Conservation (phyloP, 495 filamentous ascomycete genomes). For the Penicillium angulare region DNA sequence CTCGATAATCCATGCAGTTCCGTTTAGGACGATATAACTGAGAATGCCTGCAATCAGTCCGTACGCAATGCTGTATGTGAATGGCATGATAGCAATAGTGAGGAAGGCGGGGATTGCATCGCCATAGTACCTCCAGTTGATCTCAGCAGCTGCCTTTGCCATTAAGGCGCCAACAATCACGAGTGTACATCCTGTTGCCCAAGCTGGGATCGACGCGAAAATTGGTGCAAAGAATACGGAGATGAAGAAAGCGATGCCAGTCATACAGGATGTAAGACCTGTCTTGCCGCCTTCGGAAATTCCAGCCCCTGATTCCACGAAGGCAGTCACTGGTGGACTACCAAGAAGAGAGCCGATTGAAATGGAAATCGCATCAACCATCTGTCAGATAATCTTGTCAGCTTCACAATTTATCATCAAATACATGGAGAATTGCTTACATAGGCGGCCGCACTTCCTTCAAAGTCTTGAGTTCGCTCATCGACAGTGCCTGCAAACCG, state of each 20-base stretch:
- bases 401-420: too few species aligned
- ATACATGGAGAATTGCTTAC: slow-evolving; percentile 17
- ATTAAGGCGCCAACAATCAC: slow-evolving; percentile 81
- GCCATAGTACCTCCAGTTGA: slow-evolving; percentile 80
- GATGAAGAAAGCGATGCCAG: slow-evolving; percentile 80
- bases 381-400: slow-evolving; percentile 25
- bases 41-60: slow-evolving; percentile 77
- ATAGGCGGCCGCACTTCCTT: slow-evolving; percentile 74
- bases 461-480: slow-evolving; percentile 71
- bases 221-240: slow-evolving; percentile 84
- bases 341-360: slow-evolving; percentile 76
- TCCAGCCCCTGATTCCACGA: slow-evolving; percentile 79
- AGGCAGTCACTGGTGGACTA: slow-evolving; percentile 74
- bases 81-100: slow-evolving; percentile 81
- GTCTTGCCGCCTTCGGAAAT: slow-evolving; percentile 82
- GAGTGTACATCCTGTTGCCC: slow-evolving; percentile 81
- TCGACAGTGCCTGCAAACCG: slow-evolving; percentile 73
- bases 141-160: slow-evolving; percentile 68
- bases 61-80: slow-evolving; percentile 79
- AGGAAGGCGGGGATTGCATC: slow-evolving; percentile 79
- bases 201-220: slow-evolving; percentile 79
- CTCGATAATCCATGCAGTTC: slow-evolving; percentile 61
- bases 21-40: slow-evolving; percentile 69
- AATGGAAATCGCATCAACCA: slow-evolving; percentile 74
- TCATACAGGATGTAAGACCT: slow-evolving; percentile 73